Base-by-base conservation (phyloP, 2,329 filamentous ascomycete species). In the Byssothecium circinans region DNA sequence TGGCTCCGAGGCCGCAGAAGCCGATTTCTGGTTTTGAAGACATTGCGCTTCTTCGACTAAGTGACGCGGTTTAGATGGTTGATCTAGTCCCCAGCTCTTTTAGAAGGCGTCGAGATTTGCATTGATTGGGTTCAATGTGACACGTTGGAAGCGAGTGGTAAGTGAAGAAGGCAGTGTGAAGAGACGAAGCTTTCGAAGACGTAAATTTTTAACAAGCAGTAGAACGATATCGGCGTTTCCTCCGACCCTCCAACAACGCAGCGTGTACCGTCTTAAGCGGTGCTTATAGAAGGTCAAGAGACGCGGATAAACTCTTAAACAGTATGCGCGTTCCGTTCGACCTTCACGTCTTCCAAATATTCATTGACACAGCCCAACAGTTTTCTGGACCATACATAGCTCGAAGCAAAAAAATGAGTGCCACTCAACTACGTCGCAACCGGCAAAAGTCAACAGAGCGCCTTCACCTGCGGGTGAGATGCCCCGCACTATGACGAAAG, bases 1-100 rank as follows among this genome's bases (percentile, higher is more conserved):
- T 90, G 70, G 87, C 87, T 47, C 87, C 87, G 2, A 91, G 84
- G 75, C 87, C 87, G 54, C 87, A 84, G 71, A 89, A 89, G 54
- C 82, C 80, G 44, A 88, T 74, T 43, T 70, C 62, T 20, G 77
- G 75, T 62, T 77, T 80, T 41, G 52, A 50, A 8, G 66, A 53
- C 65, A 69, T 69, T 22, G 23, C 55, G 12, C 14, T 27, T 8
- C 29, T n/a, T 32, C 6, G 29, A 7, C 7, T 5, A 32, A 32
- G 29, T 32, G 14, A 32, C 14, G 29, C 8, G 29, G 4, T 32
- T 12, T 32, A 32, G 10, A 5, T 25, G 6, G 23, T 25, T 25
- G 23, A 25, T 25, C 6, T 6, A 25, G 5, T 25, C 23, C 10
- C 23, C 23, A 10, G 23, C 23, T 25, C 23, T 25, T 25, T 25